These are phyloP conservation scores for Epichloe scottii DNA, from an alignment of 2,329 filamentous ascomycete species.

Conservation along the genomic window DNA sequence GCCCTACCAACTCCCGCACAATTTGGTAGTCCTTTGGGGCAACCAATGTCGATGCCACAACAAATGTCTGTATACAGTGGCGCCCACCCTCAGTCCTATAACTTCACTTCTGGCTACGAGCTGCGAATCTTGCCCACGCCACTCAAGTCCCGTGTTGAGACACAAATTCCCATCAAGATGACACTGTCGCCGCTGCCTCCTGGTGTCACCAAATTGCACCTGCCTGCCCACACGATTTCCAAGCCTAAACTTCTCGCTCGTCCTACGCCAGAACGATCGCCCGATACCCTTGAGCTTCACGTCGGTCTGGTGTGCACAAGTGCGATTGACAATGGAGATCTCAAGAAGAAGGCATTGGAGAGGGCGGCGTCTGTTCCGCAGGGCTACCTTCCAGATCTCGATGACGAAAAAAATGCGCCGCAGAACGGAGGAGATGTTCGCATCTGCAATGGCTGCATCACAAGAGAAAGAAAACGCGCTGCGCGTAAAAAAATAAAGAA, in stretches of 20 bases:
- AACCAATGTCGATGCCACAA: slow-evolving; percentile 11
- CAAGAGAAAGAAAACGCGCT: slow-evolving; percentile 79
- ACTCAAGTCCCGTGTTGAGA: slow-evolving; percentile 85
- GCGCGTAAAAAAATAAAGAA: slow-evolving; percentile 89
- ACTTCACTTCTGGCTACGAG: slow-evolving; percentile 23
- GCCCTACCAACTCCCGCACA: slow-evolving; percentile 14
- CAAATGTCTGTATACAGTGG: slow-evolving; percentile 15
- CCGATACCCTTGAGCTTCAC: slow-evolving; percentile 67
- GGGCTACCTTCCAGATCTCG: slow-evolving; percentile 22
- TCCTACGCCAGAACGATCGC: slow-evolving; percentile 47
- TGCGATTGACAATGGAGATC: slow-evolving; percentile 65
- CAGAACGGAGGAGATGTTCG: slow-evolving; percentile 86
- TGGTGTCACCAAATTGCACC: slow-evolving; percentile 67
- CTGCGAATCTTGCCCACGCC: slow-evolving; percentile 55
- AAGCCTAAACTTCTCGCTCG: slow-evolving; percentile 86
- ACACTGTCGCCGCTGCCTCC: slow-evolving; percentile 63
- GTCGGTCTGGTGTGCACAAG: slow-evolving; percentile 84
- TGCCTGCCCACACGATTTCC: slow-evolving; percentile 83
- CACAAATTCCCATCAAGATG: slow-evolving; percentile 83
- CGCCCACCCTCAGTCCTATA: slow-evolving; percentile 14
- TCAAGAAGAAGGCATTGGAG: slow-evolving; percentile 54
- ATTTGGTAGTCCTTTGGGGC: slow-evolving; percentile 11
- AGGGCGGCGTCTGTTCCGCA: slow-evolving; percentile 32
- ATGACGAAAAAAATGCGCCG: slow-evolving; percentile 57
- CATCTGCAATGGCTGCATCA: slow-evolving; percentile 87